Base-by-base conservation (phyloP, 768 basidiomycete species). In the Naematelia encephala region DNA sequence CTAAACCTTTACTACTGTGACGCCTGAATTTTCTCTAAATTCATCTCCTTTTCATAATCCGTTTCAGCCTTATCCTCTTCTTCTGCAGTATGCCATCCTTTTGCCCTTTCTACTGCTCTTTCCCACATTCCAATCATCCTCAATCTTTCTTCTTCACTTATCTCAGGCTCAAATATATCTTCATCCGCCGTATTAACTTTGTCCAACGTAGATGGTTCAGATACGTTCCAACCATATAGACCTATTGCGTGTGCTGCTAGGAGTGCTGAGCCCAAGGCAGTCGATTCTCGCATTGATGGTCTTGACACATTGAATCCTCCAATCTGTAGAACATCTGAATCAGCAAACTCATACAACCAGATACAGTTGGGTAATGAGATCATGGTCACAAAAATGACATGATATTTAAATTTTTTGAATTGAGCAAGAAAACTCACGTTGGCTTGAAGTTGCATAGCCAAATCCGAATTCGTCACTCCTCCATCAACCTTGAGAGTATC, bases 221-320 rank as follows among this genome's bases (percentile, higher is more conserved):
- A 80, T 54, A 98, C 79, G 77, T 98, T 86, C 96, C 96, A 98
- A 49, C 91, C 94, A 69, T 89, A 93, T 22, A 97, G 80, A 4
- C 82, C 80, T 51, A 98, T 82, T 1, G 96, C 91, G 34, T 88
- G 84, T 25, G 89, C 96, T 14, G 96, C 96, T 27, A 96, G 85
- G 55, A 99, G 80, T 22, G 96, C 96, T 8, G 92, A 90, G 19
- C 96, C 96, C 50, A 99, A 82, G 1, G 96, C 96, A 14, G 96
- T 99, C 1, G 90, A 93, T 77, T 99, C 96, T 75, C 94, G 81
- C 96, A 99, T 99, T 72, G 90, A 87, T 11, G 94, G 96, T 55
- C 96, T 82, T 59, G 93, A 80, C 62, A 99, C 90, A 26, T 84
- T 85, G 78, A 96, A 93, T 13, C 93, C 94, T 27, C 92, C 91